phyloP scores from a whole-genome alignment of 176 grass and related monocot genomes.

The Oryza coarctata region DNA sequence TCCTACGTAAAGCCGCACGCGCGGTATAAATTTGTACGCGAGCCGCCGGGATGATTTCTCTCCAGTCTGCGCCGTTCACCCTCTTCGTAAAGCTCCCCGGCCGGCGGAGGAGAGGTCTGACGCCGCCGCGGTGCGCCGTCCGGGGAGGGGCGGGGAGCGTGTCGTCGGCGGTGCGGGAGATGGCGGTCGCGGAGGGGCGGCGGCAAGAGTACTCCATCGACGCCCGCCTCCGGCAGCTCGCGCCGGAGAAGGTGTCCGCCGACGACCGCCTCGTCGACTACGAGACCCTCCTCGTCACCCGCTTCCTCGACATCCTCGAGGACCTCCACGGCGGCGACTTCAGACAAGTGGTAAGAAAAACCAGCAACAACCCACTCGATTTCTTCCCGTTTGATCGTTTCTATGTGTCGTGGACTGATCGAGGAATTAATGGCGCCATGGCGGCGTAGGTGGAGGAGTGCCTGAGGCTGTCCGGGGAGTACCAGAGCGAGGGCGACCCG shows the following conservation, averaged over 20 bases:
- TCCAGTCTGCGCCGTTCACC: slow-evolving; percentile 25
- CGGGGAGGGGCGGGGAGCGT: background rate
- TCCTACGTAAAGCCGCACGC: background rate
- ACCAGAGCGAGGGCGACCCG: slow-evolving; percentile 38
- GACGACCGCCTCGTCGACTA: slow-evolving; percentile 65
- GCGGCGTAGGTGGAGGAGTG: slow-evolving; percentile 65
- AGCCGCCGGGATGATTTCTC: slow-evolving; percentile 14
- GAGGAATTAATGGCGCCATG: background rate
- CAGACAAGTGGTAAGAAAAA: slow-evolving; percentile 40
- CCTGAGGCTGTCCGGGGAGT: slow-evolving; percentile 61
- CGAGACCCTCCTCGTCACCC: slow-evolving; percentile 61
- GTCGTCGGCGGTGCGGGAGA: background rate
- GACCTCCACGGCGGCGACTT: slow-evolving; percentile 50
- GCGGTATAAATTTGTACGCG: background rate
- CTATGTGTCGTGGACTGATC: background rate
- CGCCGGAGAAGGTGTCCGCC: slow-evolving; percentile 45
- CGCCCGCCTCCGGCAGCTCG: slow-evolving; percentile 39
- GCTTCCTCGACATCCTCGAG: slow-evolving; percentile 64
- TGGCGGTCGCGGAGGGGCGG: background rate
- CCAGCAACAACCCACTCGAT: background rate
- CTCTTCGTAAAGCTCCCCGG: slow-evolving; percentile 20
- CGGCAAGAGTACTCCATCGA: slow-evolving; percentile 36
- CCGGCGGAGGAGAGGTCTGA: slow-evolving; percentile 4
- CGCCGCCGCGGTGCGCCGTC: slow-evolving; percentile 2
- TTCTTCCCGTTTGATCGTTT: background rate